Base-by-base conservation (phyloP, 306 rosid species). In the Quercus aquifolioides region DNA sequence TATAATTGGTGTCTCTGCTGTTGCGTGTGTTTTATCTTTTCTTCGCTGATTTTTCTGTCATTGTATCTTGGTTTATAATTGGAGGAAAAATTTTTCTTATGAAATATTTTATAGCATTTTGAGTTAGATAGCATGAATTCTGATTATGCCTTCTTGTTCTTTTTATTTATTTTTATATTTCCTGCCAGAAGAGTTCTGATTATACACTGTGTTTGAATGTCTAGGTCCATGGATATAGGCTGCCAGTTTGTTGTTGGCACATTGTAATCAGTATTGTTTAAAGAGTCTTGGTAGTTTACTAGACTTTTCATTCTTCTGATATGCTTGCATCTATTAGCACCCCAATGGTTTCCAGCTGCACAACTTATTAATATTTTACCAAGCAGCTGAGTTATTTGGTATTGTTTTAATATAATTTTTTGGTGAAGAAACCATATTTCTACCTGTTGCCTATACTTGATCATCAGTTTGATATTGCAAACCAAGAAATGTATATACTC, bases 391-490 rank as follows among this genome's bases (percentile, higher is more conserved):
- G 35, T 33, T 33, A n/a, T 57, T 57, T 57, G 63, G 26, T 23
- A 57, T n/a, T 57, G 6, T 57, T n/a, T n/a, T 20, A n/a, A 25
- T 57, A 70, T 68, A 17, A 59, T 21, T 31, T 35, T 59, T 58
- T 60, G 78, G 65, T 18, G 13, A 59, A 6, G 55, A 31, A 79
- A 73, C 25, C 43, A n/a, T 4, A 20, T 8, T 20, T 57, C 20
- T 57, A 21, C 63, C 63, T 57, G 63, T 57, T 57, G 8, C 23
- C 63, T 57, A 57, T 8, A n/a, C 15, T 25, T 35, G 65, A 15
- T 71, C 57, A n/a, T 55, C 52, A 56, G 28, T 62, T 71, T 71
- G 78, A 62, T 84, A 25, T 59, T 30, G 58, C 41, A 71, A 73
- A 80, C 69, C 38, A 21, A 43, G 57, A 17, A 64, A 28, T 73